phyloP scores from a whole-genome alignment of 257 asterid genomes.

The Solanum acaule region DNA sequence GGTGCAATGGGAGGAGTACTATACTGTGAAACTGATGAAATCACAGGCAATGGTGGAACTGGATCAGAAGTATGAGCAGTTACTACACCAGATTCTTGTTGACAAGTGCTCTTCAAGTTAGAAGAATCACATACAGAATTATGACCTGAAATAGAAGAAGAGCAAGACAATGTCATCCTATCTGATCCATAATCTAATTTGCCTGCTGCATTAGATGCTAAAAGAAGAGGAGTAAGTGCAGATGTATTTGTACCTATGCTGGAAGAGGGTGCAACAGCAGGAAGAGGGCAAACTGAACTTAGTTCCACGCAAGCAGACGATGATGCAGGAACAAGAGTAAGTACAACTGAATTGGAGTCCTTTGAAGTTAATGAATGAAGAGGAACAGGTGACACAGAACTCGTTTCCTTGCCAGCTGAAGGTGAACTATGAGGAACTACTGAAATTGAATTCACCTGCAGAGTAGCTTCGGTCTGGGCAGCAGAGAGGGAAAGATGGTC shows the following conservation, averaged over 20 bases:
- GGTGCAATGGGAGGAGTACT: slow-evolving; percentile 28
- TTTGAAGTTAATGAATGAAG: not conserved
- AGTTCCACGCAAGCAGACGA: slow-evolving; percentile 1
- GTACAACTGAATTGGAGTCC: slow-evolving; percentile 11
- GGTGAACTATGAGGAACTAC: slow-evolving; percentile 4
- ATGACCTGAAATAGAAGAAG: slow-evolving; percentile 15
- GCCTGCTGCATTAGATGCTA: slow-evolving; percentile 23
- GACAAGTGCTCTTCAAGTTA: slow-evolving; percentile 19
- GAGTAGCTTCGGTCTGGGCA: slow-evolving; percentile 11
- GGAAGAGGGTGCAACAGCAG: slow-evolving; percentile 2
- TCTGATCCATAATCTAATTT: slow-evolving; percentile 16
- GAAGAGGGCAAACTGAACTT: not conserved
- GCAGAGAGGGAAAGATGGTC: slow-evolving; percentile 27
- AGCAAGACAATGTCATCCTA: slow-evolving; percentile 12
- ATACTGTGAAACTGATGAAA: slow-evolving; percentile 18
- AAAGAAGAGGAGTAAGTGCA: slow-evolving; percentile 17
- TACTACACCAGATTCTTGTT: slow-evolving; percentile 20
- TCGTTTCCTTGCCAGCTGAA: not conserved
- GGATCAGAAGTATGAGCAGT: slow-evolving; percentile 27
- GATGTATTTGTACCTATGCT: not conserved
- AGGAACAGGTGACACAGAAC: not conserved
- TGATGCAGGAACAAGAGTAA: slow-evolving; percentile 2
- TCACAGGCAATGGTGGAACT: slow-evolving; percentile 23
- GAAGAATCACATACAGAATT: slow-evolving; percentile 16
- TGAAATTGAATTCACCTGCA: slow-evolving; percentile 11